phyloP scores from a whole-genome alignment of 352 stramenopile species.

The Globisporangium polare region DNA sequence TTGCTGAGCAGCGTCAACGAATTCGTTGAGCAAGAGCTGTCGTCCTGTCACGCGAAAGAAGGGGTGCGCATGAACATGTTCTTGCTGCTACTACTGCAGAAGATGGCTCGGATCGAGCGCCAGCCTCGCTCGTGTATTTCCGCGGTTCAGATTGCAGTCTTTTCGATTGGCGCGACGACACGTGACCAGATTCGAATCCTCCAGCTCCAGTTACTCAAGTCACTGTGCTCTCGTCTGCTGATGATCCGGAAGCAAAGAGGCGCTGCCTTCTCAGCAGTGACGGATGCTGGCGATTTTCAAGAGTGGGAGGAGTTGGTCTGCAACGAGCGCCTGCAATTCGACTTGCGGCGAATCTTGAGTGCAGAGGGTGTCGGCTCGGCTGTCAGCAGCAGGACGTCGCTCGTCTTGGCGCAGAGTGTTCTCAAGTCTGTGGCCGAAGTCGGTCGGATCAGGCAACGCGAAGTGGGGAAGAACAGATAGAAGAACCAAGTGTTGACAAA shows the following conservation, averaged over 20 bases:
- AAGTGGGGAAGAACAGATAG: slow-evolving; percentile 1
- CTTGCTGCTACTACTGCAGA: slow-evolving; percentile 47
- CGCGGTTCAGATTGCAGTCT: slow-evolving; percentile 40
- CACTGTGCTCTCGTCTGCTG: slow-evolving; percentile 34
- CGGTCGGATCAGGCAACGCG: neutral
- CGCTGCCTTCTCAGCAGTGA: neutral
- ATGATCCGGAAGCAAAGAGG: slow-evolving; percentile 14
- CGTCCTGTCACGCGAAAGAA: slow-evolving; percentile 33
- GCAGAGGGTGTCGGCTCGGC: slow-evolving; percentile 7
- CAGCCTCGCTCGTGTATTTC: slow-evolving; percentile 14
- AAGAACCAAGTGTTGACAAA: neutral
- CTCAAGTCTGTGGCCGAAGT: slow-evolving; percentile 24
- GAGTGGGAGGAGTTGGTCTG: slow-evolving; percentile 33
- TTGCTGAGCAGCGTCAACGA: slow-evolving; percentile 22
- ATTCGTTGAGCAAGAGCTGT: slow-evolving; percentile 48
- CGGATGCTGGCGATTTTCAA: slow-evolving; percentile 17
- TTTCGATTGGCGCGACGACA: slow-evolving; percentile 26
- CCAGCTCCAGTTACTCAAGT: slow-evolving; percentile 48
- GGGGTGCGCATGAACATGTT: slow-evolving; percentile 46
- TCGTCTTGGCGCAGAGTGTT: slow-evolving; percentile 42
- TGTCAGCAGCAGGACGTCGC: slow-evolving; percentile 24
- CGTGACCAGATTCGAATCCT: slow-evolving; percentile 37
- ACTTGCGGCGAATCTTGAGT: slow-evolving; percentile 35
- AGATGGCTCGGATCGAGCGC: slow-evolving; percentile 18
- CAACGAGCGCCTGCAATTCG: slow-evolving; percentile 45